Conservation (phyloP, 257 asterid genomes). For the Ocimum tenuiflorum region DNA sequence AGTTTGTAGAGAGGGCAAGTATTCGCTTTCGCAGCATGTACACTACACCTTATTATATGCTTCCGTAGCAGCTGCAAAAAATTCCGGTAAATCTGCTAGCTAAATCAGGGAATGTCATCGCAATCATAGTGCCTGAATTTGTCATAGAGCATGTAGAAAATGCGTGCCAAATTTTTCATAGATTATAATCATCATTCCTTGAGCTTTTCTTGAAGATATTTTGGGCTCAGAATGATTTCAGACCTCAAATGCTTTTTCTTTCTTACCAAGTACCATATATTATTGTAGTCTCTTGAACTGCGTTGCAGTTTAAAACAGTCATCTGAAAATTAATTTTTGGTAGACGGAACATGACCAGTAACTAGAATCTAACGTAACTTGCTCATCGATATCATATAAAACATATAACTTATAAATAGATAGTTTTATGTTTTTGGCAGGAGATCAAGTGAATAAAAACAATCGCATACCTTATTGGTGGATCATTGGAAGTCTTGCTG, state of each 20-base stretch:
- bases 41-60: neutral
- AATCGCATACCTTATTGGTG: constrained; percentile 61
- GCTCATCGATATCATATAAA: neutral
- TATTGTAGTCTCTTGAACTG: neutral
- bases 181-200: neutral
- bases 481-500: constrained; percentile 79
- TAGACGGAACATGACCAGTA: neutral
- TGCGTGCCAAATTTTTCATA: neutral
- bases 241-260: too few species aligned
- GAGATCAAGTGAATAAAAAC: constrained; percentile 42
- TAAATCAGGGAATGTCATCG: neutral
- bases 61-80: too few species aligned
- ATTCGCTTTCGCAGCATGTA: neutral
- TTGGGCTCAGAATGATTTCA: too few species aligned
- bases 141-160: neutral
- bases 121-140: neutral
- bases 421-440: constrained; percentile 31
- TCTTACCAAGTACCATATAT: too few species aligned
- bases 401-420: neutral
- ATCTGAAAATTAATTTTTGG: neutral
- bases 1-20: too few species aligned
- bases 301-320: neutral
- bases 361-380: neutral
- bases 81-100: neutral
- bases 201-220: too few species aligned